Conservation (phyloP, 2,329 filamentous ascomycete genomes). For the Lasiodiplodia gonubiensis region DNA sequence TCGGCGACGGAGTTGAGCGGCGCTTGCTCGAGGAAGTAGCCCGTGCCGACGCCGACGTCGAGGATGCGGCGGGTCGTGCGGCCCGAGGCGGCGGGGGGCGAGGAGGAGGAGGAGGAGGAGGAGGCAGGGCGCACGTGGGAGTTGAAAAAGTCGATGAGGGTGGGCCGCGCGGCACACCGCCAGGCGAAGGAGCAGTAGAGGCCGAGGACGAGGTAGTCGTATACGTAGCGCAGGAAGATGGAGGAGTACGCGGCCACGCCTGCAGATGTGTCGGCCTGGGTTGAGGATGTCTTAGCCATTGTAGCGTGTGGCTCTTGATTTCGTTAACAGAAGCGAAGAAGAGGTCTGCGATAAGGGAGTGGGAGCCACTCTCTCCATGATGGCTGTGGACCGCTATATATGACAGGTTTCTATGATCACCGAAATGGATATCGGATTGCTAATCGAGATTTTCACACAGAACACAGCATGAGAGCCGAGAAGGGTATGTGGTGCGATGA, state of each 20-base stretch:
- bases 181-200: slow-evolving; percentile 37
- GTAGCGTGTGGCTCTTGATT: background rate
- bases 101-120: background rate
- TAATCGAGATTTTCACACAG: background rate
- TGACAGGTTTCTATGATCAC: background rate
- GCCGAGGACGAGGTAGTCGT: slow-evolving; percentile 34
- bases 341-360: background rate
- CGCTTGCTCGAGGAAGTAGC: slow-evolving; percentile 36
- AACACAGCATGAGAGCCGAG: background rate
- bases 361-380: background rate
- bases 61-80: slow-evolving; percentile 33
- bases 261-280: background rate
- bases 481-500: too few species aligned
- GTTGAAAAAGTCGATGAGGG: slow-evolving; percentile 37
- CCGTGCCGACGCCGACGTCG: slow-evolving; percentile 41
- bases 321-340: background rate
- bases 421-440: background rate
- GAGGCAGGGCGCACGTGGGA: background rate
- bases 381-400: background rate
- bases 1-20: slow-evolving; percentile 27
- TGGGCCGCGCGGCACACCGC: slow-evolving; percentile 35
- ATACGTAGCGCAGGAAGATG: slow-evolving; percentile 7
- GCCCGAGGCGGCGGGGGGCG: too few species aligned
- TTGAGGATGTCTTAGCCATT: background rate
- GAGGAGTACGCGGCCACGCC: background rate